Evolutionary conservation across 2,329 filamentous ascomycete species (phyloP), one percentile per base, ranked within the genome.

Genomic region (Aspergillus sp.): DNA sequence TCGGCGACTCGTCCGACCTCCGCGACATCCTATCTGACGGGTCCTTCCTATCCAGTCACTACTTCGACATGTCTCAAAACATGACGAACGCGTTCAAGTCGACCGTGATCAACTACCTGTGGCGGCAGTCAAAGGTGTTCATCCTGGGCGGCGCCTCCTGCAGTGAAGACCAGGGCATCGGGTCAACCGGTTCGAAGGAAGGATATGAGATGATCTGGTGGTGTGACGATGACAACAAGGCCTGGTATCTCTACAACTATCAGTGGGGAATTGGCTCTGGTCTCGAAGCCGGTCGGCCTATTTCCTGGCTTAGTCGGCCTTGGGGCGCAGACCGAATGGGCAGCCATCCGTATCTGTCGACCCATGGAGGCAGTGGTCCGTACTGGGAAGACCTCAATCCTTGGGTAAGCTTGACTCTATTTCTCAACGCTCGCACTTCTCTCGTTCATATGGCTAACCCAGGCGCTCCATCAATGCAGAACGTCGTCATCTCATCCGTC

Each of bases 131-230:
- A 10, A 30, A 24, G 16, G 30, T 46, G 14, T 46, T 46, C 44
- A 46, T 46, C 44, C 44, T 46, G 6, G 44, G 44, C 30, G 44
- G 44, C 16, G 44, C 44, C 13, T 46, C 44, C 44, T 46, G 44
- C 44, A 24, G 30, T n/a, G 44, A 46, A 35, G 30, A 46, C 30
- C 44, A 46, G 30, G 44, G 44, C 11, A 46, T 46, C 17, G 44
- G 44, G 1, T 9, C 16, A 3, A 46, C 44, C 24, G 44, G 44
- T 11, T 46, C 44, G 16, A 33, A 46, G 26, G 30, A 46, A 10
- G 24, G 30, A n/a, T 30, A 46, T 14, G 30, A 46, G 24, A 20
- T 46, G 13, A 46, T 46, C 44, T 46, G 44, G 44, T 46, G 44
- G 44, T 46, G 44, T 30, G 44, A 46, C 30, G 14, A 20, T 10